Base-by-base conservation (phyloP, 148 eudicot species). In the Camellia sinensis region DNA sequence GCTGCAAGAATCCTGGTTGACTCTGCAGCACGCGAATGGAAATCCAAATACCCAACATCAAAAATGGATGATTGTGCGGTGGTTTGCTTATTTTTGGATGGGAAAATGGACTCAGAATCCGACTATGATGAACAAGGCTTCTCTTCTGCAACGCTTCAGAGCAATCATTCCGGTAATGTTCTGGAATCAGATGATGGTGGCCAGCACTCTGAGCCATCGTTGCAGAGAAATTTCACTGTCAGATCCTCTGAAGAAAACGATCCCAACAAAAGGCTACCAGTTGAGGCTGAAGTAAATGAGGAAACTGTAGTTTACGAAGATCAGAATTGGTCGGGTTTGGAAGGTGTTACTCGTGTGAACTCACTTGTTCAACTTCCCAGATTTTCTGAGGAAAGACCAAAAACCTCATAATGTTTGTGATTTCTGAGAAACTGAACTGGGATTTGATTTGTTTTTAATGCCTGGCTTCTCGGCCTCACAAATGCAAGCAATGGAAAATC, bases 1-100 rank as follows among this genome's bases (percentile, higher is more conserved):
- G 99, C 98, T 18, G 92, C 99, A 68, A 83, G 94, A 21, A 74
- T 88, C 69, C 50, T 94, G 60, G 99, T 97, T 6, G 99, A 97
- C 45, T 85, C 91, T 9, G 98, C 99, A 75, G 95, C 95, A 3
- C 91, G 89, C 1, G 97, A 97, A 83, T 94, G 98, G 97, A 94
- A 91, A 85, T 83, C 89, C 74, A 94, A 97, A 80, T 97, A 97
- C 54, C 99, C 99, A 0, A 97, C 99, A 11, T 97, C 99, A 50
- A 97, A 91, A 85, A 92, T 94, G 93, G 98, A 97, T 44, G 99
- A 97, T 65, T 97, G 98, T 81, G 99, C 99, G 6, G 99, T 92
- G 17, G 94, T 97, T 50, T 97, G 98, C 85, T 84, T 94, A 57
- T 97, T 90, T 73, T 74, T 97, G 63, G 99, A 97, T 19, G 97